These are phyloP conservation scores for Pseudoscleropodium purum DNA, from an alignment of 225 moss, liverwort and hornwort species.

Conservation along the genomic window DNA sequence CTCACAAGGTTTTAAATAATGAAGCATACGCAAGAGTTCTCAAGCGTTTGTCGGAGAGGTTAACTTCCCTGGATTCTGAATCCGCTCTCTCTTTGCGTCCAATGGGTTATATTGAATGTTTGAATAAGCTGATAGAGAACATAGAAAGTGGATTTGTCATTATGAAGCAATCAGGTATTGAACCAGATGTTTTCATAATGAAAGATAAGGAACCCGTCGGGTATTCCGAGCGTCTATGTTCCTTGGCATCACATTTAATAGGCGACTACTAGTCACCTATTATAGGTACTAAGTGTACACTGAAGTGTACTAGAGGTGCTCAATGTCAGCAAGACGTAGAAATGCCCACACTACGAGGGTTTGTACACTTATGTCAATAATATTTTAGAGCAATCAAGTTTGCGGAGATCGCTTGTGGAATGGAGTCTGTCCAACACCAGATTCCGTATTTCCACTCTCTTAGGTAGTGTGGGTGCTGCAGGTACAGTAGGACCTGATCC, in stretches of 20 bases:
- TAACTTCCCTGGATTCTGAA: background rate
- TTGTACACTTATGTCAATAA: background rate
- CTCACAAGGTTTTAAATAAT: background rate
- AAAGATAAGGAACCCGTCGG: background rate
- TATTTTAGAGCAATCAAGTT: background rate
- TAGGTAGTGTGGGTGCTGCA: background rate
- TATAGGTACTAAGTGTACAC: no score
- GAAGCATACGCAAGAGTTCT: background rate
- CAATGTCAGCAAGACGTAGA: background rate
- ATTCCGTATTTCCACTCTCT: background rate
- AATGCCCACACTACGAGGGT: background rate
- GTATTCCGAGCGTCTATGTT: background rate
- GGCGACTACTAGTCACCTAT: background rate
- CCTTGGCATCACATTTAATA: background rate
- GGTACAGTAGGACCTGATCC: background rate
- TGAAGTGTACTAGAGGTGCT: background rate
- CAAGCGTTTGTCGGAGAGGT: background rate
- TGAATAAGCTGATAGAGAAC: background rate
- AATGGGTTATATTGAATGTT: background rate
- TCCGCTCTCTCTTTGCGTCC: background rate
- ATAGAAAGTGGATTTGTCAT: background rate
- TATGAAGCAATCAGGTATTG: background rate
- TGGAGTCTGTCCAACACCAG: background rate
- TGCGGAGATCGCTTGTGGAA: background rate
- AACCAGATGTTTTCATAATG: conserved; percentile 2